phyloP scores from a whole-genome alignment of 768 basidiomycete species.

The Pisolithus microcarpus region DNA sequence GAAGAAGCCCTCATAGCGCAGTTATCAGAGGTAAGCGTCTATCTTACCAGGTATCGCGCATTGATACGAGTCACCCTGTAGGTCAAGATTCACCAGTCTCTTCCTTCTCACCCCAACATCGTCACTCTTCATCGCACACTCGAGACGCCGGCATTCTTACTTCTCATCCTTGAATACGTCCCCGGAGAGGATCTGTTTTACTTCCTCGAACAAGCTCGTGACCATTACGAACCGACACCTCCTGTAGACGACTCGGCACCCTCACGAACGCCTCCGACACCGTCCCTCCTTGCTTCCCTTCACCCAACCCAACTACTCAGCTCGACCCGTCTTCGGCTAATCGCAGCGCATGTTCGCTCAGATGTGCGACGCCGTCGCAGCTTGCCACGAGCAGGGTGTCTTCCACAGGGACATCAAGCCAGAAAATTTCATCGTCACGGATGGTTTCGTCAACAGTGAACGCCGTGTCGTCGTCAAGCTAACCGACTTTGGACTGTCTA shows the following conservation, averaged over 20 bases:
- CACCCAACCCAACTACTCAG: slow-evolving; percentile 78
- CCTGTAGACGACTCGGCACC: slow-evolving; percentile 15
- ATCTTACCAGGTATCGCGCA: neutral
- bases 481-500: slow-evolving; percentile 93
- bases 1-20: slow-evolving; percentile 83
- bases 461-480: slow-evolving; percentile 94
- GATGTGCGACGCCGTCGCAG: slow-evolving; percentile 97
- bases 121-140: slow-evolving; percentile 91
- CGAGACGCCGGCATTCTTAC: slow-evolving; percentile 85
- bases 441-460: slow-evolving; percentile 62
- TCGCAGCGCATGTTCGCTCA: slow-evolving; percentile 97
- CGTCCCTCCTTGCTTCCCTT: slow-evolving; percentile 80
- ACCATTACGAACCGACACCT: slow-evolving; percentile 61
- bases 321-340: slow-evolving; percentile 80
- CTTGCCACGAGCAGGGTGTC: slow-evolving; percentile 85
- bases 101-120: slow-evolving; percentile 86
- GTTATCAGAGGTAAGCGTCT: slow-evolving; percentile 68
- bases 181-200: slow-evolving; percentile 97
- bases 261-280: slow-evolving; percentile 84
- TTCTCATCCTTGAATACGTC: slow-evolving; percentile 91
- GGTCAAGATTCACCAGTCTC: slow-evolving; percentile 92
- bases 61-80: slow-evolving; percentile 23
- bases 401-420: slow-evolving; percentile 99
- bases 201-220: slow-evolving; percentile 93
- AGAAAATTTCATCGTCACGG: slow-evolving; percentile 95